These are phyloP conservation scores for Talaromyces amestolkiae DNA, from an alignment of 2,329 filamentous ascomycete genomes.

Conservation along the genomic window DNA sequence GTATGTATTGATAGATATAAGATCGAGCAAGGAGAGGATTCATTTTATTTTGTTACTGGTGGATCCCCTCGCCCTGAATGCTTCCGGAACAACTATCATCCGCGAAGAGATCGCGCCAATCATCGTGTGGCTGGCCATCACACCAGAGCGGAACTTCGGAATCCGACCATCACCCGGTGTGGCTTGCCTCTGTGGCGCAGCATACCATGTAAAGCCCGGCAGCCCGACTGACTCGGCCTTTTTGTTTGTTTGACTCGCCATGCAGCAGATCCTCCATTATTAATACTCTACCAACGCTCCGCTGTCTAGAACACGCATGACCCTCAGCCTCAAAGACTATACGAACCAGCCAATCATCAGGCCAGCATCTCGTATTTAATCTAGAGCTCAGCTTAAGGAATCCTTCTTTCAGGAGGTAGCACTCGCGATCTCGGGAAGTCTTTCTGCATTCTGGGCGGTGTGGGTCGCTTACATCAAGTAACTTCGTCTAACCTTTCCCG, in stretches of 20 bases:
- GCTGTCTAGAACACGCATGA: neutral
- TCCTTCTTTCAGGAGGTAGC: neutral
- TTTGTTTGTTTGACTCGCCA: neutral
- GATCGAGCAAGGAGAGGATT: neutral
- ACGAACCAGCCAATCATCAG: neutral
- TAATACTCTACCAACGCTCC: no score
- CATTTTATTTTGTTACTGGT: conserved; percentile 1
- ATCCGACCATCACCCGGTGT: conserved; percentile 7
- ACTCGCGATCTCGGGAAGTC: neutral
- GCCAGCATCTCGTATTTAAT: neutral
- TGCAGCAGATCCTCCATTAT: neutral
- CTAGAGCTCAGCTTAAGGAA: neutral
- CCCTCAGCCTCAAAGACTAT: neutral
- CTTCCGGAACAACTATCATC: neutral
- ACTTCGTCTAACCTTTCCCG: neutral
- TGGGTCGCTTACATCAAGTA: neutral
- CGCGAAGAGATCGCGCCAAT: neutral
- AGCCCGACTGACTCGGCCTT: neutral
- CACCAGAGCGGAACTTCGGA: conserved; percentile 19
- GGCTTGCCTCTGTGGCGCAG: neutral
- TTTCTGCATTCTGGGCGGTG: neutral
- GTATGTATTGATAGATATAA: neutral
- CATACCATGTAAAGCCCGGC: neutral
- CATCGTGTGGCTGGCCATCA: conserved; percentile 4
- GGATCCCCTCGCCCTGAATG: neutral